A percentile compares a stretch with the other conserved stretches of the same genome.
phyloP scores from a whole-genome alignment of 1,284 basidiomycete species.

The Kwoniella shivajii region DNA sequence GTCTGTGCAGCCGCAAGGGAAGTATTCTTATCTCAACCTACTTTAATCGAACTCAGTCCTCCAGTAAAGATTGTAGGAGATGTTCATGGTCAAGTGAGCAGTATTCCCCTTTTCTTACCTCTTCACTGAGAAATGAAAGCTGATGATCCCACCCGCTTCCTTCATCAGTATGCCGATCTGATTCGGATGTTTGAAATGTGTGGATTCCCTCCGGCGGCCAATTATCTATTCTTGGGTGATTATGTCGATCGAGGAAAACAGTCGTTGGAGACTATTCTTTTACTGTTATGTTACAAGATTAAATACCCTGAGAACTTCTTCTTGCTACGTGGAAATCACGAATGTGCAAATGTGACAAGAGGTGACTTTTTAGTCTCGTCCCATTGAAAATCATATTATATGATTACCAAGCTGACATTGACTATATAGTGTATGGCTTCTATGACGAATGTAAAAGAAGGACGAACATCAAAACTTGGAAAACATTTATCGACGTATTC shows the following conservation, averaged over 20 bases:
- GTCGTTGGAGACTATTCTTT: constrained; percentile 94
- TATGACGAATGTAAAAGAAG: constrained; percentile 99
- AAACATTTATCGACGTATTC: constrained; percentile 99
- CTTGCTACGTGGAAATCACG: constrained; percentile 95
- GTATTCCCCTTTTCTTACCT: background rate
- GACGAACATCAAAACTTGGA: constrained; percentile 99
- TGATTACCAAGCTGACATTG: constrained; percentile 5
- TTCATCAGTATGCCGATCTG: constrained; percentile 79
- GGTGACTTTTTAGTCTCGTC: constrained; percentile 61
- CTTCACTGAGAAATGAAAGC: background rate
- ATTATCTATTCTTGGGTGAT: constrained; percentile 98
- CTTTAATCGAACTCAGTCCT: constrained; percentile 94
- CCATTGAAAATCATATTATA: background rate
- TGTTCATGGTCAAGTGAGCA: constrained; percentile 85
- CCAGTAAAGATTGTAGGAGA: constrained; percentile 99
- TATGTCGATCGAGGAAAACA: constrained; percentile 99
- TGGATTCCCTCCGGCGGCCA: constrained; percentile 94
- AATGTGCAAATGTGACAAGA: constrained; percentile 98
- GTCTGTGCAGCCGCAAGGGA: constrained; percentile 97
- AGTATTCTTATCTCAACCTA: constrained; percentile 94
- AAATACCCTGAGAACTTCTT: constrained; percentile 99
- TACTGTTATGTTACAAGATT: constrained; percentile 98
- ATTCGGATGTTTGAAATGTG: constrained; percentile 99
- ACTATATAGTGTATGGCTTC: constrained; percentile 85
- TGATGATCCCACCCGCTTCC: background rate